phyloP scores from a whole-genome alignment of 2,329 filamentous ascomycete genomes.

The Colletotrichum sidae region DNA sequence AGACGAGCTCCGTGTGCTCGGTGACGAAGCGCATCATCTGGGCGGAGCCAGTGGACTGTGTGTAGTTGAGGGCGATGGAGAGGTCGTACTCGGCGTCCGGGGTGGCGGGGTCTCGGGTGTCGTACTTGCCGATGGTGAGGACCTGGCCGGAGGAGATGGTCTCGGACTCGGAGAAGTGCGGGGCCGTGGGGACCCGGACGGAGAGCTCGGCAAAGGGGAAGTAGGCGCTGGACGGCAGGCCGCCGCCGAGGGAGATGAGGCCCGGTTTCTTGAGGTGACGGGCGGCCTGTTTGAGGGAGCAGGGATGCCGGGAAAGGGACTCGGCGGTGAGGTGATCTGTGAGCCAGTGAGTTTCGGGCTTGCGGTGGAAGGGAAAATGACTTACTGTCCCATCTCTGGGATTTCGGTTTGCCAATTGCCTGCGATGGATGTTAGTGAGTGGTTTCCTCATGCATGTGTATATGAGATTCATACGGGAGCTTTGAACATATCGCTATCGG shows the following conservation, averaged over 20 bases:
- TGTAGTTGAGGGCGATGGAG: conserved; percentile 91
- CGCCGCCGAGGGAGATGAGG: conserved; percentile 91
- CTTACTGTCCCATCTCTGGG: conserved; percentile 88
- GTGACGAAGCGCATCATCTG: conserved; percentile 92
- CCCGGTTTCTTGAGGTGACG: conserved; percentile 82
- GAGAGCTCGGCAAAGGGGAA: conserved; percentile 89
- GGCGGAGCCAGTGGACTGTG: conserved; percentile 84
- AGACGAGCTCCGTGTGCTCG: conserved; percentile 94
- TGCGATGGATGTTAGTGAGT: conserved; percentile 38
- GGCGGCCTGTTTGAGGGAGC: conserved; percentile 86
- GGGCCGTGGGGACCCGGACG: conserved; percentile 77
- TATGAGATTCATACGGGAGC: conserved; percentile 64
- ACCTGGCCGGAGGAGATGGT: conserved; percentile 69
- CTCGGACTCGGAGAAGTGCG: conserved; percentile 77
- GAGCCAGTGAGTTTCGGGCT: not conserved
- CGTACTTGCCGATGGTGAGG: conserved; percentile 83
- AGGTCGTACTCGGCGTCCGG: conserved; percentile 74
- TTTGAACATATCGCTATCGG: conserved; percentile 87
- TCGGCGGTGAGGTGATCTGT: conserved; percentile 72
- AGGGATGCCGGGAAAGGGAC: conserved; percentile 69
- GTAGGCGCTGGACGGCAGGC: conserved; percentile 87
- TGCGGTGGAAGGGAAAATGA: conserved; percentile 53
- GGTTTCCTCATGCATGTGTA: not conserved
- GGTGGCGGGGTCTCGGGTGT: conserved; percentile 65
- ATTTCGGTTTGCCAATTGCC: conserved; percentile 73